phyloP scores from a whole-genome alignment of 2,329 filamentous ascomycete genomes.

The Lachnellula cervina region DNA sequence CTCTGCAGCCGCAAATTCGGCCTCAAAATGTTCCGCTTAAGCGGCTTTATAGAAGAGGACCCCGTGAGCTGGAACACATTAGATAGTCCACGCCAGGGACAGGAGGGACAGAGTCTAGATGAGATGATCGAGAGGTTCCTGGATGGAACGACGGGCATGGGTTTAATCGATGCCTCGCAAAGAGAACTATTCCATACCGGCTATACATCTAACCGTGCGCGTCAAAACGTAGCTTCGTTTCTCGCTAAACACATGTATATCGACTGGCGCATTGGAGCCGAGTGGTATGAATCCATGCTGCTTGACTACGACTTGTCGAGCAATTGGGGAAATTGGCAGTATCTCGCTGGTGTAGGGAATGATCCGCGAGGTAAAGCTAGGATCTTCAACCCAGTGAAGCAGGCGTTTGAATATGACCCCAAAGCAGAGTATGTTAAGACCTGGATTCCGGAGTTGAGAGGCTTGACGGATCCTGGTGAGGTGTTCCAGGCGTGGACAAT shows the following conservation, averaged over 20 bases:
- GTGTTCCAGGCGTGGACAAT: conserved; percentile 70
- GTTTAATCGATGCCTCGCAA: conserved; percentile 72
- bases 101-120: conserved; percentile 39
- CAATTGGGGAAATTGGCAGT: conserved; percentile 84
- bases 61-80: conserved; percentile 31
- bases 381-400: conserved; percentile 80
- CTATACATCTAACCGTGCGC: conserved; percentile 70
- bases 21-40: conserved; percentile 55
- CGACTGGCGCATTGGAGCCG: conserved; percentile 76
- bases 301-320: conserved; percentile 71
- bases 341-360: conserved; percentile 73
- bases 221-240: conserved; percentile 74
- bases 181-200: conserved; percentile 71
- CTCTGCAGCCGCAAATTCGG: conserved; percentile 69
- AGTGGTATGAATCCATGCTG: conserved; percentile 75
- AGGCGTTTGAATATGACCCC: conserved; percentile 71
- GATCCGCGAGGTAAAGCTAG: conserved; percentile 64
- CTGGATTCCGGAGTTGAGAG: conserved; percentile 65
- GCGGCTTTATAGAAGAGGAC: conserved; percentile 53
- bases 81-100: conserved; percentile 17
- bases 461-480: conserved; percentile 42
- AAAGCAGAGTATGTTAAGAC: conserved; percentile 64
- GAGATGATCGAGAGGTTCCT: conserved; percentile 54
- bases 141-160: conserved; percentile 66
- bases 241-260: conserved; percentile 67